Conservation (phyloP, 2,329 filamentous ascomycete species). For the Fusarium sublunatum region DNA sequence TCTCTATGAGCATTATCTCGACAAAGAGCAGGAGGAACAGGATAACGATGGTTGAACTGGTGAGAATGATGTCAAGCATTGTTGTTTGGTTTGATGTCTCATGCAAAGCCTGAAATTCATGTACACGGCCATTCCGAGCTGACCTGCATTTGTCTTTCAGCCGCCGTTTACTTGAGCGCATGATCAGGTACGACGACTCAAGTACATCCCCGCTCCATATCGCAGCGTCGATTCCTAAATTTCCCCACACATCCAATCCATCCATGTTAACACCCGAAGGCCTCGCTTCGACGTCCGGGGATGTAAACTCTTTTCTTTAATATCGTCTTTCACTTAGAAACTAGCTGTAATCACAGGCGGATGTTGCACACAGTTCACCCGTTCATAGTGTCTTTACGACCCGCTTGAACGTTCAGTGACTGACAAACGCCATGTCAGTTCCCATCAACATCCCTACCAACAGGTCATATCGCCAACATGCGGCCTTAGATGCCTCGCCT, state of each 20-base stretch:
- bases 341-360: background rate
- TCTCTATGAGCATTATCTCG: slow-evolving; percentile 6
- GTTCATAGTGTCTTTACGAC: background rate
- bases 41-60: background rate
- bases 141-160: background rate
- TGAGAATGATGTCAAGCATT: too few species aligned
- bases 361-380: background rate
- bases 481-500: slow-evolving; percentile 6
- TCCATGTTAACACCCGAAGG: background rate
- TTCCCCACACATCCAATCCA: slow-evolving; percentile 4
- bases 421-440: slow-evolving; percentile 30
- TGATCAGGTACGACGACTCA: background rate
- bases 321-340: background rate
- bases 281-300: too few species aligned
- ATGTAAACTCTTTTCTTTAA: background rate
- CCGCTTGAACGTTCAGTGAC: background rate
- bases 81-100: too few species aligned
- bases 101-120: too few species aligned
- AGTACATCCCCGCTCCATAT: background rate
- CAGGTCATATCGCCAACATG: slow-evolving; percentile 13
- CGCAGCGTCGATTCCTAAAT: slow-evolving; percentile 34
- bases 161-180: background rate
- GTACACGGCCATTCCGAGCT: background rate
- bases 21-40: background rate
- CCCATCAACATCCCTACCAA: slow-evolving; percentile 44